Percentiles rank a stretch among this genome's conserved stretches.
phyloP scores from a whole-genome alignment of 495 filamentous ascomycete genomes.

The Lophiotrema nucula region DNA sequence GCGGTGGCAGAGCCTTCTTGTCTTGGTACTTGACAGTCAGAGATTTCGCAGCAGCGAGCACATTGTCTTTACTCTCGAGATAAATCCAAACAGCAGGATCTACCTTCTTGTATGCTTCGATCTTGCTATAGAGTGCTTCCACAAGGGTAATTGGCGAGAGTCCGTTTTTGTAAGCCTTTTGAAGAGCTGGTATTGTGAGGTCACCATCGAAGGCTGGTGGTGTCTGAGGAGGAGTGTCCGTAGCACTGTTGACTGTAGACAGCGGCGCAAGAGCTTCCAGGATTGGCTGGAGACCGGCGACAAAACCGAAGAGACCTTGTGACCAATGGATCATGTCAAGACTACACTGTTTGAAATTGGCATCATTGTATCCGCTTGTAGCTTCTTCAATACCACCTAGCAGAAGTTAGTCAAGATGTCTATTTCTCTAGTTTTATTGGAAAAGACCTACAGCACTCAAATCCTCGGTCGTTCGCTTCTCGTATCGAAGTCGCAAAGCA shows the following conservation, averaged over 20 bases:
- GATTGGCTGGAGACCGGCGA: slow-evolving; percentile 43
- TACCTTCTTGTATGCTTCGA: slow-evolving; percentile 44
- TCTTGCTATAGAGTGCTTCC: slow-evolving; percentile 35
- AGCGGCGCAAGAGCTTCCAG: slow-evolving; percentile 32
- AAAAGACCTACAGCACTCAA: slow-evolving; percentile 39
- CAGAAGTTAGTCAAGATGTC: slow-evolving; percentile 16
- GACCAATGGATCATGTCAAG: slow-evolving; percentile 50
- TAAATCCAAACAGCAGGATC: slow-evolving; percentile 59
- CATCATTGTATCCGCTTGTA: slow-evolving; percentile 47
- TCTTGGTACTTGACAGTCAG: slow-evolving; percentile 48
- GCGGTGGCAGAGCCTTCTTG: slow-evolving; percentile 49
- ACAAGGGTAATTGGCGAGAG: slow-evolving; percentile 48
- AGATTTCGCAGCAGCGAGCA: slow-evolving; percentile 45
- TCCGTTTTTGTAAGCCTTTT: slow-evolving; percentile 43
- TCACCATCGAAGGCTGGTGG: slow-evolving; percentile 46
- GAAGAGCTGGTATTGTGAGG: slow-evolving; percentile 41
- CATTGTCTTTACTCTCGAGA: slow-evolving; percentile 43
- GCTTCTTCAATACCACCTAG: slow-evolving; percentile 47
- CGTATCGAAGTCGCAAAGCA: slow-evolving; percentile 40
- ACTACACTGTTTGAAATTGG: slow-evolving; percentile 42
- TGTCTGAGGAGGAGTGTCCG: slow-evolving; percentile 38
- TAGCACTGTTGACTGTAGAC: neutral
- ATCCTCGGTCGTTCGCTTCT: slow-evolving; percentile 40
- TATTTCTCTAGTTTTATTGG: slow-evolving; percentile 27
- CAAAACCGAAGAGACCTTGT: slow-evolving; percentile 53